A percentile compares a stretch with the other conserved stretches of the same genome.
Conservation (phyloP, 2,329 filamentous ascomycete genomes). For the Alternaria panax region DNA sequence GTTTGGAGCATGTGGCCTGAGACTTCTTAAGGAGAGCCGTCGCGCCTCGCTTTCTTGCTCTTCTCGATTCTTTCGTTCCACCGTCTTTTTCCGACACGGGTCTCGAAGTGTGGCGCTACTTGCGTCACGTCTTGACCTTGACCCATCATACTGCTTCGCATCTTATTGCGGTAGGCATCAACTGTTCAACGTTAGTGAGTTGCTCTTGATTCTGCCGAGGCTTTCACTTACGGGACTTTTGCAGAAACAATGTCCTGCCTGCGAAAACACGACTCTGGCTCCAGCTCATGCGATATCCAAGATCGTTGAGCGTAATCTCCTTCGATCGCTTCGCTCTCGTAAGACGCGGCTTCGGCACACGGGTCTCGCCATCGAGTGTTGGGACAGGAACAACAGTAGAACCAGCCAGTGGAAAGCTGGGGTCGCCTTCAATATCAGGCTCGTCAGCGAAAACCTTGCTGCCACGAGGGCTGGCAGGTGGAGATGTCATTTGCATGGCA, state of each 20-base stretch:
- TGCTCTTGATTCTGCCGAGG: neutral
- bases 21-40: conserved; percentile 48
- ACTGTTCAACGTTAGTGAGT: conserved; percentile 62
- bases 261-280: conserved; percentile 92
- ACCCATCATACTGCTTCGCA: conserved; percentile 79
- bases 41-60: conserved; percentile 50
- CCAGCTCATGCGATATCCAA: conserved; percentile 97
- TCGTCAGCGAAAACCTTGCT: conserved; percentile 76
- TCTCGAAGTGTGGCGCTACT: conserved; percentile 87
- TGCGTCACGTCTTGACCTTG: conserved; percentile 76
- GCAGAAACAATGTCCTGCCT: conserved; percentile 83
- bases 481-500: conserved; percentile 89
- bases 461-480: conserved; percentile 76
- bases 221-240: conserved; percentile 81
- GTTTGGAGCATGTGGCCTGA: conserved; percentile 29
- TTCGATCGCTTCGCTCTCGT: conserved; percentile 73
- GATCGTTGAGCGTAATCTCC: conserved; percentile 89
- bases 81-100: conserved; percentile 79
- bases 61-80: conserved; percentile 59
- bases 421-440: conserved; percentile 55
- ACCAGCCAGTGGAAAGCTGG: conserved; percentile 51
- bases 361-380: conserved; percentile 73
- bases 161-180: conserved; percentile 93
- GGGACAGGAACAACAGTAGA: conserved; percentile 58
- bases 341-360: conserved; percentile 78